Conservation (phyloP, 139 green algal genomes). For the Chlamydomonas sp. region DNA sequence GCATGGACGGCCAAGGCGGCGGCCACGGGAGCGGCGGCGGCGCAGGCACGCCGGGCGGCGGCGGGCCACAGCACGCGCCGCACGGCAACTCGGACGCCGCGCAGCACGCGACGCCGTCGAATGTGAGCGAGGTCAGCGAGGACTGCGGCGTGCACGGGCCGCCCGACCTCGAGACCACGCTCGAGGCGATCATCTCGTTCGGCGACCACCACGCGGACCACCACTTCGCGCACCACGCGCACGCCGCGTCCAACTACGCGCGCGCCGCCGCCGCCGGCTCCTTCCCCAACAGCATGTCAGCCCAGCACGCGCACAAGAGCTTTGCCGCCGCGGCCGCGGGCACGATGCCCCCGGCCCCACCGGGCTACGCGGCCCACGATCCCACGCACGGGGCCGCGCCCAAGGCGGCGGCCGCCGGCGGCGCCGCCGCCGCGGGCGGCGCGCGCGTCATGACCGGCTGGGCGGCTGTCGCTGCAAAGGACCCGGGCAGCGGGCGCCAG, state of each 20-base stretch:
- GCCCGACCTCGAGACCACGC: constrained; percentile 12
- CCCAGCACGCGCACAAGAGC: too few relatives aligned
- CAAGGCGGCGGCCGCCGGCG: too few relatives aligned
- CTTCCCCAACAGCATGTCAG: too few relatives aligned
- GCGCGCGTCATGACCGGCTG: constrained; percentile 17
- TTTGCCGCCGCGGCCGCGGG: too few relatives aligned
- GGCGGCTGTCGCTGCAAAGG: constrained; percentile 15
- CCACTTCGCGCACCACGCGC: background rate
- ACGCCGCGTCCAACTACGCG: background rate
- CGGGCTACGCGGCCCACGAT: too few relatives aligned
- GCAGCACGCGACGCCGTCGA: background rate
- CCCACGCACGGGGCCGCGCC: too few relatives aligned
- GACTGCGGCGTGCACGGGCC: constrained; percentile 12
- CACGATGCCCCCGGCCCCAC: too few relatives aligned
- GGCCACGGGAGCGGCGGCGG: background rate
- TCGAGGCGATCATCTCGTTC: constrained; percentile 27
- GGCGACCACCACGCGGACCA: background rate
- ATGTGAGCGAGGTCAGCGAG: constrained; percentile 20
- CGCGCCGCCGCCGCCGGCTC: too few relatives aligned
- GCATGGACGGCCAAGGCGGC: background rate
- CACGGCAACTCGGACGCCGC: background rate
- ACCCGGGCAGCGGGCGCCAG: background rate
- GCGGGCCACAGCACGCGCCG: background rate
- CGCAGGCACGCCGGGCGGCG: background rate
- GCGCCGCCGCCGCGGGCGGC: too few relatives aligned